Evolutionary conservation across 306 rosid species (phyloP).

Genomic region (Glycine tomentella): DNA sequence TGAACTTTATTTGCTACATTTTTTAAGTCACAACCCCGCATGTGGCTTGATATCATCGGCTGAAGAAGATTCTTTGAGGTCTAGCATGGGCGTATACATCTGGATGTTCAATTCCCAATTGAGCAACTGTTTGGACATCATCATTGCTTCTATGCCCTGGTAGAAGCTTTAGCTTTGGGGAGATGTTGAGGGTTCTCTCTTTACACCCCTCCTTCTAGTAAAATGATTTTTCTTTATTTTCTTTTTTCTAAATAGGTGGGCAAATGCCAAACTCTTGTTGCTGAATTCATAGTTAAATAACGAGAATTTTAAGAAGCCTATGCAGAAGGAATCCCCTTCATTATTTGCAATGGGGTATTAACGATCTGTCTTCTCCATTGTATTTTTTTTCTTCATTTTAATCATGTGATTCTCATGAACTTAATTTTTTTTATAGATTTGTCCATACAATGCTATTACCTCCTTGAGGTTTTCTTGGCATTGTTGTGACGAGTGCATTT

Average conservation of each 20-base stretch:
- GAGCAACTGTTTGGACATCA: conserved; percentile 51
- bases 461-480: conserved; percentile 4
- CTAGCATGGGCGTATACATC: conserved; percentile 39
- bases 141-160: conserved; percentile 42
- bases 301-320: conserved; percentile 43
- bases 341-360: conserved; percentile 49
- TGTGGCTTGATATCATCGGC: conserved; percentile 52
- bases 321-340: conserved; percentile 47
- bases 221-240: conserved; percentile 36
- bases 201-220: conserved; percentile 43
- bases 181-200: conserved; percentile 50
- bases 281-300: conserved; percentile 52
- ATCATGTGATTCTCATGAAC: conserved; percentile 22
- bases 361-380: conserved; percentile 25
- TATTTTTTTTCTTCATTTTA: conserved; percentile 18
- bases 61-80: conserved; percentile 48
- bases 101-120: conserved; percentile 41
- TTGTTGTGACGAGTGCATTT: neutral
- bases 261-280: conserved; percentile 45
- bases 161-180: conserved; percentile 54
- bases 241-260: conserved; percentile 41
- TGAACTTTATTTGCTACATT: conserved; percentile 32
- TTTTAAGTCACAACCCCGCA: conserved; percentile 42
- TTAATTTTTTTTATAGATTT: conserved; percentile 15
- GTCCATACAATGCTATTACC: neutral